phyloP scores from a whole-genome alignment of 495 filamentous ascomycete species.

The Ascobolus immersus region DNA sequence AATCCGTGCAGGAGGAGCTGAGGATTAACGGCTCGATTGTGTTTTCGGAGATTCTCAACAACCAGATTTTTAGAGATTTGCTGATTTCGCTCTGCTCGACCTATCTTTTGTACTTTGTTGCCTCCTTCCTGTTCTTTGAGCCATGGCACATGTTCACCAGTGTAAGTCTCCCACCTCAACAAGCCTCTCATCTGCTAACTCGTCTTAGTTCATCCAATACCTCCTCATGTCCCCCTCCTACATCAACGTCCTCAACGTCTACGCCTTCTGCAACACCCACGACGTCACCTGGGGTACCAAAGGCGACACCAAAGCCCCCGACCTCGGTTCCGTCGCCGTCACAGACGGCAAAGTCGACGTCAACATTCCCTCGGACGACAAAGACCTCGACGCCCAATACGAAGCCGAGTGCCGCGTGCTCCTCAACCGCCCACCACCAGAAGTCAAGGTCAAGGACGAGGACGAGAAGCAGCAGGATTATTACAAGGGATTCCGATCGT shows the following conservation, averaged over 20 bases:
- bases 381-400: constrained; percentile 78
- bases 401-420: constrained; percentile 64
- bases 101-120: constrained; percentile 78
- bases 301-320: constrained; percentile 60
- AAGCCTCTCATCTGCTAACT: neutral
- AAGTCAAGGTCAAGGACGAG: constrained; percentile 30
- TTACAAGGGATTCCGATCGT: constrained; percentile 81
- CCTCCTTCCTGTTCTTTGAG: constrained; percentile 87
- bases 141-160: constrained; percentile 82
- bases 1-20: constrained; percentile 47
- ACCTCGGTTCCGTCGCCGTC: constrained; percentile 8
- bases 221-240: constrained; percentile 84
- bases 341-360: constrained; percentile 75
- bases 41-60: constrained; percentile 48
- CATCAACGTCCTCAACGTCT: constrained; percentile 91
- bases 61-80: constrained; percentile 74
- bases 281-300: constrained; percentile 96
- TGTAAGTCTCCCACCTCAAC: constrained; percentile 17
- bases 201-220: constrained; percentile 64
- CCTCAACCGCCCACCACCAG: constrained; percentile 36
- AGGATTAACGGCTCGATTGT: constrained; percentile 27
- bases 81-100: constrained; percentile 79
- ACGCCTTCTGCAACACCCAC: constrained; percentile 95
- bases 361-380: constrained; percentile 50
- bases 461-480: constrained; percentile 86